Percentiles rank a stretch among this genome's conserved stretches.
phyloP scores from a whole-genome alignment of 129 eudicot species.

The Erigeron canadensis region DNA sequence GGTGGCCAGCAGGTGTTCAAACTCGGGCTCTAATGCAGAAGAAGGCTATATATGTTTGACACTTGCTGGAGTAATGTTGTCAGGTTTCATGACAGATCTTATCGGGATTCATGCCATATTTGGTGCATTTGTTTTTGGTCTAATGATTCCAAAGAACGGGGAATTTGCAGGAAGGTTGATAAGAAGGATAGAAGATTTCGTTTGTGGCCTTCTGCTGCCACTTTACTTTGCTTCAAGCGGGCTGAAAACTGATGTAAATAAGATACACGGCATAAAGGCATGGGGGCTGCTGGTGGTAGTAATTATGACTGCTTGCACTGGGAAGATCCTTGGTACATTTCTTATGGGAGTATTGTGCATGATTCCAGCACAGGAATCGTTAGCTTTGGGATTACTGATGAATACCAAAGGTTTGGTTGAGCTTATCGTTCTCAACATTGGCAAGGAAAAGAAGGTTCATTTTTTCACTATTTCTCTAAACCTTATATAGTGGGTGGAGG shows the following conservation, averaged over 20 bases:
- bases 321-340: constrained; percentile 68
- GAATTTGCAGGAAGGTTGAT: constrained; percentile 50
- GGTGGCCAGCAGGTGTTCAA: constrained; percentile 38
- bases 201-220: constrained; percentile 60
- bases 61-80: constrained; percentile 56
- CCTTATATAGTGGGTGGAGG: background rate
- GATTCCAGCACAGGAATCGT: constrained; percentile 56
- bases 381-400: constrained; percentile 66
- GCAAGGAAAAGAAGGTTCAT: constrained; percentile 72
- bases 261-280: constrained; percentile 41
- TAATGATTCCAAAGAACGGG: constrained; percentile 58
- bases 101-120: constrained; percentile 74
- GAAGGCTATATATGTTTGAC: constrained; percentile 58
- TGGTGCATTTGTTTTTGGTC: constrained; percentile 71
- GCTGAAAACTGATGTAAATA: constrained; percentile 55
- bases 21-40: constrained; percentile 24
- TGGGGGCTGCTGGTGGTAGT: constrained; percentile 74
- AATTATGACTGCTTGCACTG: constrained; percentile 58
- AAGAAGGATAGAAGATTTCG: constrained; percentile 59
- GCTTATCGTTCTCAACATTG: constrained; percentile 74
- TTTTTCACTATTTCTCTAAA: background rate
- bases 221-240: constrained; percentile 85
- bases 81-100: constrained; percentile 62
- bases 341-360: constrained; percentile 44
- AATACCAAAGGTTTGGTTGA: constrained; percentile 87